Conservation (phyloP, 805 yeast genomes). For the Lipomyces starkeyi region DNA sequence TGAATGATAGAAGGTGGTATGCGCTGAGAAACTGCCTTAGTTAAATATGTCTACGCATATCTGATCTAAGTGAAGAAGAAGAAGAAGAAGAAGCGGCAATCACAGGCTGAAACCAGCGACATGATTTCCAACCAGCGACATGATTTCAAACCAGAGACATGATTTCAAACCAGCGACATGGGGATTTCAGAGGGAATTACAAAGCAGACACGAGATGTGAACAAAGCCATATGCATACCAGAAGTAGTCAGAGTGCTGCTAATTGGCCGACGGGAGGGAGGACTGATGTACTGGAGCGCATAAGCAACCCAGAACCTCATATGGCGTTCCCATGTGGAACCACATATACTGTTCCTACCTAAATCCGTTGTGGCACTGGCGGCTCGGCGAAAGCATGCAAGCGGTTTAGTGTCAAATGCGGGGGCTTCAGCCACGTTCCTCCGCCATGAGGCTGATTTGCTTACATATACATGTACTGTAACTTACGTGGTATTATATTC, state of each 20-base stretch:
- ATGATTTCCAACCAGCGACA: neutral
- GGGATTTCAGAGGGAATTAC: no score
- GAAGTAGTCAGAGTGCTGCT: neutral
- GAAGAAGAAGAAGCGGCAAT: neutral
- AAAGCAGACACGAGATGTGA: neutral
- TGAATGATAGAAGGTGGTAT: neutral
- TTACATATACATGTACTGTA: no score
- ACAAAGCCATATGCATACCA: no score
- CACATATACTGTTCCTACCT: neutral
- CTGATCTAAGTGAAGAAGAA: neutral
- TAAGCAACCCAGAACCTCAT: neutral
- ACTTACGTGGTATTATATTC: no score
- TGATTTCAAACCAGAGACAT: neutral
- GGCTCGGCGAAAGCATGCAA: no score
- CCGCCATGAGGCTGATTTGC: no score
- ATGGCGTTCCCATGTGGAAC: slow-evolving; percentile 2
- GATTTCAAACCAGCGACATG: neutral
- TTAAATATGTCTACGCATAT: neutral
- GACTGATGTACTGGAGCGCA: neutral
- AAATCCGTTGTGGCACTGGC: neutral
- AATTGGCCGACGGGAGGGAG: slow-evolving; percentile 2
- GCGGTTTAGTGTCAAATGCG: no score
- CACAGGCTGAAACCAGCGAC: neutral
- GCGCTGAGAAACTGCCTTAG: neutral
- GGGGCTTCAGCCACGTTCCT: no score